Evolutionary conservation across 495 filamentous ascomycete species (phyloP).

Genomic region (Talaromyces wortmannii): DNA sequence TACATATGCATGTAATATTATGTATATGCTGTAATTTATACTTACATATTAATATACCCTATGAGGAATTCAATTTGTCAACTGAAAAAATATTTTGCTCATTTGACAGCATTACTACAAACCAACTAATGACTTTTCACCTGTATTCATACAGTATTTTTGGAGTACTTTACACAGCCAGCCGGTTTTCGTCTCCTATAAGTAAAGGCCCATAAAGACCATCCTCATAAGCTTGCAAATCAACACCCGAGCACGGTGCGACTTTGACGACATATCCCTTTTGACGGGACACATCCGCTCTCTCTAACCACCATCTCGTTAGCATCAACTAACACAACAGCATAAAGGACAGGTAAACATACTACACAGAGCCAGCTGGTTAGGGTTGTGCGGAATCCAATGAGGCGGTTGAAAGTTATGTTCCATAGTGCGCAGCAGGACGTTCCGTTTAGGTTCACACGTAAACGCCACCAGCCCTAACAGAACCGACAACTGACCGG

Average conservation of each 20-base stretch:
- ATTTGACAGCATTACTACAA: too few relatives aligned
- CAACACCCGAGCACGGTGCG: not conserved
- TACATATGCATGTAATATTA: not conserved
- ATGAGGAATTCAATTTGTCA: not conserved
- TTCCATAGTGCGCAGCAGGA: not conserved
- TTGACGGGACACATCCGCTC: not conserved
- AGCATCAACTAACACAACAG: not conserved
- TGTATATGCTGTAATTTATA: not conserved
- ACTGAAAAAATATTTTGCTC: too few relatives aligned
- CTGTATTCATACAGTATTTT: not conserved
- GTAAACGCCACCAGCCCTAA: conserved; percentile 15
- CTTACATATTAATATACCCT: not conserved
- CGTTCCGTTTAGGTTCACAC: not conserved
- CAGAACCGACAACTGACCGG: conserved; percentile 11
- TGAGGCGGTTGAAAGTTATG: not conserved
- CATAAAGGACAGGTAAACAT: conserved; percentile 7
- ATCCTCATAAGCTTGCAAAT: not conserved
- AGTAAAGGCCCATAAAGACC: not conserved
- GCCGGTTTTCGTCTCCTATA: not conserved
- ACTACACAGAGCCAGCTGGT: not conserved
- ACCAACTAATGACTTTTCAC: too few relatives aligned
- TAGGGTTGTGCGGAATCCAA: conserved; percentile 2
- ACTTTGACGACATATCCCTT: not conserved
- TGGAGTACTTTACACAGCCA: not conserved
- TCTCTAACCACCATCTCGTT: not conserved